Evolutionary conservation across 441 rosid species (phyloP).

Genomic region (Hypseocharis bilobata): DNA sequence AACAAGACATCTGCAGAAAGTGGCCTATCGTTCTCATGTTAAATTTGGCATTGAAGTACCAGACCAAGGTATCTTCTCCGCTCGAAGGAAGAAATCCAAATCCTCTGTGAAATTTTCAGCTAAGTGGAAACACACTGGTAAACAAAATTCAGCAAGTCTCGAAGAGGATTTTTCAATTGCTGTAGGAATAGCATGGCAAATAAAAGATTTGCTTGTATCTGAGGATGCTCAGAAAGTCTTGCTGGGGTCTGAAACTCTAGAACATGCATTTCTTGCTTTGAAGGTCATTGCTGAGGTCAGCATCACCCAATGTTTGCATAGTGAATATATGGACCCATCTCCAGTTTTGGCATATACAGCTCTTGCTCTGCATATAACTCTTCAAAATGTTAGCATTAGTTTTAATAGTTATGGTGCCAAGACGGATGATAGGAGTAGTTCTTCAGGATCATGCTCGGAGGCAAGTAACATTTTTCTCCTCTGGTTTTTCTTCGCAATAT

Average conservation of each 20-base stretch:
- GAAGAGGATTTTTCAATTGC: conserved; percentile 58
- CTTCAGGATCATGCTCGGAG: conserved; percentile 32
- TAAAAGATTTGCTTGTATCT: conserved; percentile 54
- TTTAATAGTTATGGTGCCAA: conserved; percentile 19
- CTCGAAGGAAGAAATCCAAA: conserved; percentile 47
- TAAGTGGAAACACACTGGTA: conserved; percentile 49
- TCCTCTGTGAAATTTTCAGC: conserved; percentile 39
- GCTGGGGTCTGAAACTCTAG: conserved; percentile 47
- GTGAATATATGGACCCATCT: conserved; percentile 46
- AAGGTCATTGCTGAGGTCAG: conserved; percentile 69
- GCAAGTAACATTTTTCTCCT: conserved; percentile 26
- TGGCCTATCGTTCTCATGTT: conserved; percentile 61
- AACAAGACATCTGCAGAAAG: conserved; percentile 46
- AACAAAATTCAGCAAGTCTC: conserved; percentile 44
- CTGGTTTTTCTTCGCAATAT: not conserved
- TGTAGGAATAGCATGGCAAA: conserved; percentile 85
- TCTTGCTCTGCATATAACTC: conserved; percentile 53
- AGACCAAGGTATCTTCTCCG: conserved; percentile 33
- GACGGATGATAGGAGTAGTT: conserved; percentile 21
- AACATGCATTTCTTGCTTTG: conserved; percentile 40
- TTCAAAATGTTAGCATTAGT: conserved; percentile 28
- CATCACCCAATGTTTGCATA: conserved; percentile 44
- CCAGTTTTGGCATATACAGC: conserved; percentile 68
- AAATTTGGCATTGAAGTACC: conserved; percentile 62
- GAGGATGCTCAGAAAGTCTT: conserved; percentile 49